phyloP scores from a whole-genome alignment of 2,329 filamentous ascomycete genomes.

The Penicillium sp. region DNA sequence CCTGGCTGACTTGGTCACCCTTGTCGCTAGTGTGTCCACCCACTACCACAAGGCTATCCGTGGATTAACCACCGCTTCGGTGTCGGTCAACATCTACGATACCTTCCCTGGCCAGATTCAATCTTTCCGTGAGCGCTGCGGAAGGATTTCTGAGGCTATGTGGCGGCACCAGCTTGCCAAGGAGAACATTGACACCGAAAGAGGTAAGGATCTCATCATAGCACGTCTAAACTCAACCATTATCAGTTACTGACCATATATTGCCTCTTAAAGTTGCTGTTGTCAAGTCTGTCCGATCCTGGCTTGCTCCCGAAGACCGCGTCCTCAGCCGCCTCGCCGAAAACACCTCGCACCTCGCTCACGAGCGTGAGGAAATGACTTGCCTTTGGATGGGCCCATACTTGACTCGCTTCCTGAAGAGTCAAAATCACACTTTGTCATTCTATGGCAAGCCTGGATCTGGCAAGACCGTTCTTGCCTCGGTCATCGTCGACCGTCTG shows the following conservation, averaged over 20 bases:
- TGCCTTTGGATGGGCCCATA: constrained; percentile 61
- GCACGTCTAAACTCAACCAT: neutral
- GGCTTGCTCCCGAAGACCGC: constrained; percentile 55
- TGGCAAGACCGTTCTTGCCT: constrained; percentile 48
- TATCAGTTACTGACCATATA: neutral
- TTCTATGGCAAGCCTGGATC: constrained; percentile 51
- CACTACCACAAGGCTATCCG: constrained; percentile 44
- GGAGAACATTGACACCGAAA: constrained; percentile 40
- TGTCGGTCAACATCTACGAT: constrained; percentile 47
- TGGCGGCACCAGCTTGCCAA: constrained; percentile 48
- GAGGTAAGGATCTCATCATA: constrained; percentile 30
- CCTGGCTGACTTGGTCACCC: constrained; percentile 45
- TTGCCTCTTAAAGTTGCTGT: constrained; percentile 31
- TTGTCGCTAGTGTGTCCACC: constrained; percentile 41
- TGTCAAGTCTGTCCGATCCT: constrained; percentile 42
- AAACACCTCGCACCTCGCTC: constrained; percentile 50
- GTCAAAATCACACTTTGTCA: constrained; percentile 51
- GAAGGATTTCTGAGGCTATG: constrained; percentile 46
- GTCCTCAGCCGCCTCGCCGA: constrained; percentile 52
- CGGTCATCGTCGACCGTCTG: constrained; percentile 48
- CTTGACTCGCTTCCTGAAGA: constrained; percentile 57
- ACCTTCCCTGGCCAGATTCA: constrained; percentile 46
- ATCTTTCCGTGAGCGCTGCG: constrained; percentile 44
- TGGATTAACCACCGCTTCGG: constrained; percentile 31
- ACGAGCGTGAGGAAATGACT: constrained; percentile 57